phyloP scores from a whole-genome alignment of 306 rosid genomes.

The Corylus americana region DNA sequence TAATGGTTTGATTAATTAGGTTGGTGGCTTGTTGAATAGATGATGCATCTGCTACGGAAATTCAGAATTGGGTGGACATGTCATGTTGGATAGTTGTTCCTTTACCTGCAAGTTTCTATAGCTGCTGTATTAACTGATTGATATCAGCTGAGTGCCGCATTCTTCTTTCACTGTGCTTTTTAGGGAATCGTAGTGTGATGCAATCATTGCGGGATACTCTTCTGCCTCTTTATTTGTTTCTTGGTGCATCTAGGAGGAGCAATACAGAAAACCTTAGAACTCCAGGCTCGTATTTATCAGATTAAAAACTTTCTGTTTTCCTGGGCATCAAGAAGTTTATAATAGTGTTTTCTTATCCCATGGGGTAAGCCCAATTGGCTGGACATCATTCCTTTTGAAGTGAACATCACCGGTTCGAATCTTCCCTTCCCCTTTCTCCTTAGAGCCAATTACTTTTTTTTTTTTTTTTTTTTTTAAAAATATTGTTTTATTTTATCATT shows the following conservation, averaged over 20 bases:
- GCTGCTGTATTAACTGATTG: not conserved
- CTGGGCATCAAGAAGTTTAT: not conserved
- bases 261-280: not conserved
- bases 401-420: no score
- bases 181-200: not conserved
- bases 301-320: not conserved
- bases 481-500: not conserved
- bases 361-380: no score
- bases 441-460: no score
- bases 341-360: not conserved
- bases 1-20: no score
- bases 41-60: no score
- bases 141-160: not conserved
- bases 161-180: not conserved
- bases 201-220: not conserved
- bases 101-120: not conserved
- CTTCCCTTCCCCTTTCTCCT: no score
- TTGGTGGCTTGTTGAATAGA: no score
- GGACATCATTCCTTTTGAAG: no score
- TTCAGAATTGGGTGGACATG: no score
- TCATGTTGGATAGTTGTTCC: not conserved
- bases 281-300: not conserved
- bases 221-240: not conserved
- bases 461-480: no score
- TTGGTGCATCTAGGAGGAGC: not conserved